These are phyloP conservation scores for Stropharia rugosoannulata DNA, from an alignment of 768 basidiomycete genomes.

Conservation along the genomic window DNA sequence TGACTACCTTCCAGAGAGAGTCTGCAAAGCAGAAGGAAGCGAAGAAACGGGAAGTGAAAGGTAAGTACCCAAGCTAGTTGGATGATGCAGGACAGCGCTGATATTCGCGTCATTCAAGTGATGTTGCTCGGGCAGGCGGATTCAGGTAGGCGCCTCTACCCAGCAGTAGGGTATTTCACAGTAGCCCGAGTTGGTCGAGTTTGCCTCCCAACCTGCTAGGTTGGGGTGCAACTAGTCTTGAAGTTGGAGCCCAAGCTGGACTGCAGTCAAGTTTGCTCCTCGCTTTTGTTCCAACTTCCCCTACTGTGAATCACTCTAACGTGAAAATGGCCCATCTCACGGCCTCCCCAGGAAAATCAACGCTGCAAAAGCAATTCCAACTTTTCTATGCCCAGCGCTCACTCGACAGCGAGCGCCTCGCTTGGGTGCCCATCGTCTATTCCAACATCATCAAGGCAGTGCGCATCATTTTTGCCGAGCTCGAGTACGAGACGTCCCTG, in stretches of 20 bases:
- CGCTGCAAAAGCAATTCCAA: slow-evolving; percentile 84
- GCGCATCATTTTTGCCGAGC: slow-evolving; percentile 69
- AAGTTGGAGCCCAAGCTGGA: too few species aligned
- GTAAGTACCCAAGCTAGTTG: slow-evolving; percentile 24
- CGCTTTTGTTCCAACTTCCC: too few species aligned
- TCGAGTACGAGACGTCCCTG: slow-evolving; percentile 54
- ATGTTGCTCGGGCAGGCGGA: slow-evolving; percentile 81
- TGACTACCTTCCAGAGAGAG: slow-evolving; percentile 41
- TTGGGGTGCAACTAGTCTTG: too few species aligned
- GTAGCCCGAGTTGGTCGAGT: too few species aligned
- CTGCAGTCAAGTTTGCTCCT: too few species aligned
- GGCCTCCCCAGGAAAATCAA: slow-evolving; percentile 61
- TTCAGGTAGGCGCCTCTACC: slow-evolving; percentile 36
- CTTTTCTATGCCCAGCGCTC: slow-evolving; percentile 72
- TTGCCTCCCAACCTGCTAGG: too few species aligned
- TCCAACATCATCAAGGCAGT: slow-evolving; percentile 83
- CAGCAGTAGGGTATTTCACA: background rate
- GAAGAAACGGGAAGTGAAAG: slow-evolving; percentile 44
- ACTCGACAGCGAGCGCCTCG: slow-evolving; percentile 68
- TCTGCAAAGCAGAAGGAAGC: slow-evolving; percentile 44
- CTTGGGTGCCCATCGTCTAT: slow-evolving; percentile 80
- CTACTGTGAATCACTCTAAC: too few species aligned
- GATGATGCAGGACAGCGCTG: background rate
- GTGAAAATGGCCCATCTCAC: background rate
- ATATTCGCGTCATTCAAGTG: slow-evolving; percentile 35